Percentiles rank a stretch among this genome's conserved stretches.
Evolutionary conservation across 2,329 filamentous ascomycete species (phyloP).

Genomic region (Exophiala spinifera): DNA sequence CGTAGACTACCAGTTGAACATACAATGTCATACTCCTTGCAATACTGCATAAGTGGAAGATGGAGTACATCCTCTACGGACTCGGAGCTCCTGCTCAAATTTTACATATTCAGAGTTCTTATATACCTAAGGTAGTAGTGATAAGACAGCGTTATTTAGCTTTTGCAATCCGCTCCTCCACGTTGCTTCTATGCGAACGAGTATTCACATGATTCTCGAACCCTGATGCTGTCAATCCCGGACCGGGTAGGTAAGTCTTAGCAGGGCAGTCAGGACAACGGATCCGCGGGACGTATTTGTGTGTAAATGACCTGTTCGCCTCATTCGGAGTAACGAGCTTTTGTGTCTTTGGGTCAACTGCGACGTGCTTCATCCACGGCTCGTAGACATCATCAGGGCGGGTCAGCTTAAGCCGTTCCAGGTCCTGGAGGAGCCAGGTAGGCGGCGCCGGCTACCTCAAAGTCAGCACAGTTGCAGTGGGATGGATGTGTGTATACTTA

Average conservation of each 20-base stretch:
- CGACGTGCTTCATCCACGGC: slow-evolving; percentile 84
- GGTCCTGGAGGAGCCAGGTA: slow-evolving; percentile 74
- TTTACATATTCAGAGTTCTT: background rate
- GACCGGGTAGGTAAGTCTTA: slow-evolving; percentile 88
- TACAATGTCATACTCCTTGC: background rate
- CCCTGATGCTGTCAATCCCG: slow-evolving; percentile 78
- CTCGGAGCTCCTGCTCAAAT: too few species aligned
- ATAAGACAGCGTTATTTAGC: slow-evolving; percentile 3
- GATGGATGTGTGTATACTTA: slow-evolving; percentile 34
- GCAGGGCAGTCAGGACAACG: slow-evolving; percentile 88
- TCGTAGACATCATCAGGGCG: slow-evolving; percentile 85
- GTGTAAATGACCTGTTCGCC: slow-evolving; percentile 60
- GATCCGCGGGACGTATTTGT: slow-evolving; percentile 84
- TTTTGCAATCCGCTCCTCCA: slow-evolving; percentile 52
- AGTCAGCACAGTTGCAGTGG: background rate
- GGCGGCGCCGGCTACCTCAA: slow-evolving; percentile 70
- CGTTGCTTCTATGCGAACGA: slow-evolving; percentile 70
- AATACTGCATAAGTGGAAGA: background rate
- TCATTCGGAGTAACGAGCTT: slow-evolving; percentile 57
- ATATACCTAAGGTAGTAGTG: background rate
- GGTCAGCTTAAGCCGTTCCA: slow-evolving; percentile 65
- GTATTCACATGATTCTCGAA: slow-evolving; percentile 93
- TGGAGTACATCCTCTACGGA: too few species aligned
- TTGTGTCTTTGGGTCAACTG: slow-evolving; percentile 70
- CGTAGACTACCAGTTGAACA: background rate